A percentile compares a stretch with the other conserved stretches of the same genome.
These are phyloP conservation scores for Pythium volutum DNA, from an alignment of 352 stramenopile species.

Conservation along the genomic window DNA sequence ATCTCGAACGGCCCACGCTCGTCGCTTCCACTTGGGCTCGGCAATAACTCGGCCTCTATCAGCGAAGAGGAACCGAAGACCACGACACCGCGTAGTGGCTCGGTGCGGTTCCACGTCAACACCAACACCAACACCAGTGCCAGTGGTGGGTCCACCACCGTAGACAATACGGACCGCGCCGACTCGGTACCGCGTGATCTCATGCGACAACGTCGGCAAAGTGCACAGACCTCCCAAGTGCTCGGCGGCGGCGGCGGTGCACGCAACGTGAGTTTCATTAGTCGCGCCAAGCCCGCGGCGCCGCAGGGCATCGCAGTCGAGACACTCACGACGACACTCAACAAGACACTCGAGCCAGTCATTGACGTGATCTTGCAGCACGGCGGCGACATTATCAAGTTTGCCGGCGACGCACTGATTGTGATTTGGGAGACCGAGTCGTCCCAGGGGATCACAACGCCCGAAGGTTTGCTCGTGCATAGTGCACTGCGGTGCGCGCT, in stretches of 20 bases:
- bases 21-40: constrained; percentile 18
- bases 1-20: not conserved
- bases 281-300: constrained; percentile 41
- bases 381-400: constrained; percentile 82
- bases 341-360: constrained; percentile 75
- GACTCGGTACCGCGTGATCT: constrained; percentile 29
- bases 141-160: constrained; percentile 13
- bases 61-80: not conserved
- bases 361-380: constrained; percentile 76
- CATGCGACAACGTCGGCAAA: constrained; percentile 43
- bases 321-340: constrained; percentile 67
- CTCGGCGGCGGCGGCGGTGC: not conserved
- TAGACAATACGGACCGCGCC: constrained; percentile 17
- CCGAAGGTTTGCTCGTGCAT: constrained; percentile 48
- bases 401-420: constrained; percentile 76
- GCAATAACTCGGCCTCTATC: not conserved
- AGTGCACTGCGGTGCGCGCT: constrained; percentile 56
- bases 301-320: constrained; percentile 67
- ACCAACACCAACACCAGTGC: not conserved
- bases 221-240: constrained; percentile 9
- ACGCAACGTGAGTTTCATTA: constrained; percentile 40
- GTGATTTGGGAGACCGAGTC: constrained; percentile 79
- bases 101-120: constrained; percentile 8
- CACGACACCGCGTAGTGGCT: not conserved
- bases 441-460: constrained; percentile 31